Evolutionary conservation across 179 eudicot species (phyloP), one percentile per base, ranked within the genome.

Genomic region (Beta lomatogona): DNA sequence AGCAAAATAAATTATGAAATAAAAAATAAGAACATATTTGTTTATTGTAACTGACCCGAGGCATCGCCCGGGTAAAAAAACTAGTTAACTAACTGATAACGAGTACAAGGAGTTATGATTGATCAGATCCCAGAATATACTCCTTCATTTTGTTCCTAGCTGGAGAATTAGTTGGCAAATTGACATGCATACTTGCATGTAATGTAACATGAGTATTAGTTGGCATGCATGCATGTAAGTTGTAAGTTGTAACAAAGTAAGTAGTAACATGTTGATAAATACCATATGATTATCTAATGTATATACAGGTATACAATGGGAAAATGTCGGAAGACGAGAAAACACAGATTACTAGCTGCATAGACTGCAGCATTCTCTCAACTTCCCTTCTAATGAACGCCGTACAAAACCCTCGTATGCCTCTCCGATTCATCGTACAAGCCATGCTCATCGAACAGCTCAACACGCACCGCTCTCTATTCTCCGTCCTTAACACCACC

Each of bases 371-470:
- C 81, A 86, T 80, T 58, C 89, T 95, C 10, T 92, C 98, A 16
- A 76, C 91, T 2, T 80, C 85, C 60, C 84, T 87, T 31, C 89
- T 93, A 52, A 85, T 90, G 91, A 97, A 93, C 75, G 94, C 94
- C 0, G 98, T 95, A 10, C 98, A 95, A 68, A 95, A 95, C 88
- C 95, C 97, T 0, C 86, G 83, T 44, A 88, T 95, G 94, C 97
- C 98, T 13, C 86, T 95, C 19, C 81, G 97, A 18, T 91, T 95
- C 86, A 83, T 95, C 0, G 94, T 95, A 83, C 97, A 93, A 85
- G 97, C 98, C 84, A 93, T 93, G 97, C 92, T 95, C 66, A 82
- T 92, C 46, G 94, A 91, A 86, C 98, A 93, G 82, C 93, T 95
- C 86, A 91, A 88, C 89, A 91, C 98, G 4, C 98, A 94, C 77